Percentiles rank a stretch among this genome's conserved stretches.
phyloP scores from a whole-genome alignment of 768 basidiomycete genomes.

The Agaricus subrufescens region DNA sequence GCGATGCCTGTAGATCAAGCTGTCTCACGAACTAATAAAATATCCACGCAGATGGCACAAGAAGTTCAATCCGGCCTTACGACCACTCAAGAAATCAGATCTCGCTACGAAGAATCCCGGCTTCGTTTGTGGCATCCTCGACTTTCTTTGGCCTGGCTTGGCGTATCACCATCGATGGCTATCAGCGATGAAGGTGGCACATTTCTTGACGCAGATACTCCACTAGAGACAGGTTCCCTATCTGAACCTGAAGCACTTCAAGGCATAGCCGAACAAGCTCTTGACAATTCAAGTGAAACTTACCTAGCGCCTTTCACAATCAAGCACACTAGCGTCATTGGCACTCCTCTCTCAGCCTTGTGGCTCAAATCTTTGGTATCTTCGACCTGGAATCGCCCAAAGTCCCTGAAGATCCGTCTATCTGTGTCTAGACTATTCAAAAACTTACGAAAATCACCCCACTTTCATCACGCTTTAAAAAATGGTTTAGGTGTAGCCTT shows the following conservation, averaged over 20 bases:
- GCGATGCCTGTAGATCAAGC: conserved; percentile 12
- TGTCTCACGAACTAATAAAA: background rate
- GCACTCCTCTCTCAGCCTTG: conserved; percentile 7
- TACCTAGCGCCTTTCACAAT: background rate
- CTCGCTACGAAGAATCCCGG: conserved; percentile 23
- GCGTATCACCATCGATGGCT: conserved; percentile 26
- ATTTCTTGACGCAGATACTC: conserved; percentile 12
- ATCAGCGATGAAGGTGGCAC: conserved; percentile 16
- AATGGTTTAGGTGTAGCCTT: conserved; percentile 39
- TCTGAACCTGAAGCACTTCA: conserved; percentile 26
- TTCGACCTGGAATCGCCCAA: conserved; percentile 20
- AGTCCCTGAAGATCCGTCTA: conserved; percentile 24
- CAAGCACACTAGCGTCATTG: background rate
- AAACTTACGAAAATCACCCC: conserved; percentile 31
- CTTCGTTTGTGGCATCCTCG: conserved; percentile 36
- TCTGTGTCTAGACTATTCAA: conserved; percentile 25
- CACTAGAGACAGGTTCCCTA: conserved; percentile 17
- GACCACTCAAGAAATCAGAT: conserved; percentile 24
- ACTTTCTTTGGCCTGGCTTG: conserved; percentile 37
- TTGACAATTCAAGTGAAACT: conserved; percentile 3
- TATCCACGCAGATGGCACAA: conserved; percentile 33
- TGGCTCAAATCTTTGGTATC: conserved; percentile 12
- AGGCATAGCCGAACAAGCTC: conserved; percentile 25
- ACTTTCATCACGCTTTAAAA: conserved; percentile 41
- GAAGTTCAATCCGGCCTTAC: conserved; percentile 31